Base-by-base conservation (phyloP, 768 basidiomycete species). In the Asterophora lycoperdoides region DNA sequence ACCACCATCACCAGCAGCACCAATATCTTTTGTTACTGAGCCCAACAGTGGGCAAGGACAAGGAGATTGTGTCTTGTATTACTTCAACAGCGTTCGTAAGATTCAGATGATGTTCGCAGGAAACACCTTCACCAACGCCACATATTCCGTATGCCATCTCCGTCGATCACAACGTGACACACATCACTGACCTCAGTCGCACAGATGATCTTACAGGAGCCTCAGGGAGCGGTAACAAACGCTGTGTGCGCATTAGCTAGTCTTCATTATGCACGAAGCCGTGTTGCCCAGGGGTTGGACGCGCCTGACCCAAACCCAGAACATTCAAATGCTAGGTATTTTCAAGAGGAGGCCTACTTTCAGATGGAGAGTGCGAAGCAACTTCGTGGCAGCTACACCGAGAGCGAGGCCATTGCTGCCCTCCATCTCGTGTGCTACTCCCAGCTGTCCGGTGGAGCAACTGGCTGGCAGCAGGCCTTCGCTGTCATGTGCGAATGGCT, bases 401-500 rank as follows among this genome's bases (percentile, higher is more conserved):
- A 86, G 49, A 72, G 72, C 41, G 87, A 91, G 56, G 90, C 86
- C 8, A 74, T 85, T 54, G 89, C 90, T 4, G 87, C 90, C 4
- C 61, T 89, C 36, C 87, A 89, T 63, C 77, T 93, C 53, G 74
- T 89, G 51, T 80, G 76, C 58, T 89, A 83, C 64, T 85, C 84
- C 37, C 72, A 86, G 51, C 68, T 90, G 61, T 82, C 80, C 2
- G 84, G 85, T 45, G 81, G 86, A 30, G 67, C 71, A 44, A 77
- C 74, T 14, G 79, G 84, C 56, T 93, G 90, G 90, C 77, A 77
- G 51, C 68, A 72, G 5, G 79, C 85, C 54, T 80, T 92, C 58
- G 72, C 76, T 33, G 74, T 89, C 17, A 81, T 88, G 39, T 78
- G 78, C 56, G 86, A 90, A 51, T 92, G 90, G 90, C 69, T 91